These are phyloP conservation scores for Ophiocordyceps camponoti-leonardi DNA, from an alignment of 2,329 filamentous ascomycete species.

Conservation along the genomic window DNA sequence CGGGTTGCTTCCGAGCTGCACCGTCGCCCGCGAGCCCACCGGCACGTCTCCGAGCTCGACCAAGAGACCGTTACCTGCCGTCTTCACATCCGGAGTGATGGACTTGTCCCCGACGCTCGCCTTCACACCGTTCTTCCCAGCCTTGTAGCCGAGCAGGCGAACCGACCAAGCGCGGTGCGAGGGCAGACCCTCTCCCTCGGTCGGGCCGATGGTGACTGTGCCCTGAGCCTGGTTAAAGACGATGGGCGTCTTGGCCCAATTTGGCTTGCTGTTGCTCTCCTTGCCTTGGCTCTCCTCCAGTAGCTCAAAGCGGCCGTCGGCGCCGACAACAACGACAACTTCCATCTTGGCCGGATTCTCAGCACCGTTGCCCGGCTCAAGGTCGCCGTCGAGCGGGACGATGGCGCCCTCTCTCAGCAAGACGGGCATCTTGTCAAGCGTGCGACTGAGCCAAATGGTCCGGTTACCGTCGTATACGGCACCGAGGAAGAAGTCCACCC, in stretches of 20 bases:
- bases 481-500: conserved; percentile 41
- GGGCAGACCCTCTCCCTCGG: background rate
- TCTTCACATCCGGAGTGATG: background rate
- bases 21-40: conserved; percentile 1
- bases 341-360: conserved; percentile 28
- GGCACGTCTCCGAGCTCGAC: conserved; percentile 3
- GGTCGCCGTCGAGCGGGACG: conserved; percentile 31
- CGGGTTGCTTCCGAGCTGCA: conserved; percentile 4
- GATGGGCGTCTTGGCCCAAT: conserved; percentile 4
- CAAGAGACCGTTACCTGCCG: background rate
- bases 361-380: conserved; percentile 26
- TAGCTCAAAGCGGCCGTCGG: conserved; percentile 24
- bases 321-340: conserved; percentile 27
- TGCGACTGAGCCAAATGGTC: conserved; percentile 31
- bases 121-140: background rate
- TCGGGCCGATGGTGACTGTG: conserved; percentile 1
- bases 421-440: conserved; percentile 31
- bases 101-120: background rate
- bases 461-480: conserved; percentile 39
- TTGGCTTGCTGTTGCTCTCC: background rate
- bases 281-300: conserved; percentile 3
- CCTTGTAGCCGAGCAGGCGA: conserved; percentile 3
- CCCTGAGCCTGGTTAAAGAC: conserved; percentile 3
- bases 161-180: conserved; percentile 2
- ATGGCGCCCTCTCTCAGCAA: conserved; percentile 39